Percentiles rank a stretch among this genome's conserved stretches.
Conservation (phyloP, 1,284 basidiomycete genomes). For the Psilocybe mexicana region DNA sequence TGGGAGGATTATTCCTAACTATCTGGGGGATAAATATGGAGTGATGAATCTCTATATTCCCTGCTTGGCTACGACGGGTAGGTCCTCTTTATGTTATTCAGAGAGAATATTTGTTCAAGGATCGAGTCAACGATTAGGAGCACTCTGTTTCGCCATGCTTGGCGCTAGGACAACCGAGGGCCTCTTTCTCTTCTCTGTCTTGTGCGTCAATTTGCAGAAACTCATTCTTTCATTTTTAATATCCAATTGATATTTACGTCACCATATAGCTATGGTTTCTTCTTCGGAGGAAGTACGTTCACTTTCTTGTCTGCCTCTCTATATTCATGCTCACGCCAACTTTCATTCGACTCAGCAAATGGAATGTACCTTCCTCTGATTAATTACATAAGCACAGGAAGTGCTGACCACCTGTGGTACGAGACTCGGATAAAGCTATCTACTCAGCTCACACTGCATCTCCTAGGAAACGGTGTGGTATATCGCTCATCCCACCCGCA, state of each 20-base stretch:
- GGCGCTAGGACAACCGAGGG: not conserved
- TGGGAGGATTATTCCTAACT: not conserved
- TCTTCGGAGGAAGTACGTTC: not conserved
- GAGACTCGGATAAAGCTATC: too few species aligned
- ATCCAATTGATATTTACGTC: not conserved
- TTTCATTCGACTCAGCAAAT: not conserved
- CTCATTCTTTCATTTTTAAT: not conserved
- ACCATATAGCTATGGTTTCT: not conserved
- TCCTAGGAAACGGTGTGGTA: not conserved
- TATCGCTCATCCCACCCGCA: not conserved
- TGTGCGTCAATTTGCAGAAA: not conserved
- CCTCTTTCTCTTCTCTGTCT: not conserved
- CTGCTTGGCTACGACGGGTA: not conserved
- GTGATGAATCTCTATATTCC: not conserved
- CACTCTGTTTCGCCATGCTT: slow-evolving; percentile 1
- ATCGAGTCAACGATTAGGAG: too few species aligned
- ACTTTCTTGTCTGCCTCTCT: not conserved
- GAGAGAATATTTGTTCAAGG: not conserved
- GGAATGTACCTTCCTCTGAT: slow-evolving; percentile 1
- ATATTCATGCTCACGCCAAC: not conserved
- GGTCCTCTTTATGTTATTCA: not conserved
- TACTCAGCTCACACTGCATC: not conserved
- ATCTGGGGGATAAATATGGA: not conserved
- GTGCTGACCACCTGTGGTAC: not conserved
- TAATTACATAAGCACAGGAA: not conserved